Percentiles rank a stretch among this genome's conserved stretches.
Evolutionary conservation across 164 flowering plant genomes (phyloP).

Genomic region (Amborella trichopoda): DNA sequence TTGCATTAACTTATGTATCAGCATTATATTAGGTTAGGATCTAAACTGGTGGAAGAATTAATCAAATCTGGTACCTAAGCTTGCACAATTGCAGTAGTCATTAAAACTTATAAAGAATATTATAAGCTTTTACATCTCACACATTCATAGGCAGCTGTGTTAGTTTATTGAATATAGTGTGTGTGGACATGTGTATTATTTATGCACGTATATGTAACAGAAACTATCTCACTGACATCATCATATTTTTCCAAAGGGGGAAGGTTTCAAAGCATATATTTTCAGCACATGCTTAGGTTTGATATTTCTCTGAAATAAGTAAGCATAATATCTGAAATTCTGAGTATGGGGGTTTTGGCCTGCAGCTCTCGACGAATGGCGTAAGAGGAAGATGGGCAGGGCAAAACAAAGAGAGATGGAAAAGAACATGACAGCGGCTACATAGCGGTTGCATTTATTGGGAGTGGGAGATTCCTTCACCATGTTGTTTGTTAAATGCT

Average conservation of each 20-base stretch:
- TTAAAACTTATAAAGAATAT: too few species aligned
- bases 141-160: too few species aligned
- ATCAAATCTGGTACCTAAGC: too few species aligned
- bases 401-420: constrained; percentile 61
- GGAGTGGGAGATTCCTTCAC: background rate
- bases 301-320: too few species aligned
- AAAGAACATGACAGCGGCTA: constrained; percentile 37
- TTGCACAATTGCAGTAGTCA: too few species aligned
- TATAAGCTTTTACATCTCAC: too few species aligned
- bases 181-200: background rate
- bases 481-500: background rate
- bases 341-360: background rate
- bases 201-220: background rate
- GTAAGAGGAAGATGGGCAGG: constrained; percentile 88
- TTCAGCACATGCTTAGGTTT: background rate
- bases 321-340: background rate
- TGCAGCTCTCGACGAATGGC: constrained; percentile 94
- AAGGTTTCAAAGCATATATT: background rate
- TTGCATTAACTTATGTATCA: too few species aligned
- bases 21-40: too few species aligned
- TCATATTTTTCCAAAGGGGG: background rate
- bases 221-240: background rate
- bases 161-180: background rate
- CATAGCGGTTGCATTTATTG: background rate
- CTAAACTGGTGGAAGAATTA: too few species aligned